These are phyloP conservation scores for Trametes pubescens DNA, from an alignment of 1,284 basidiomycete genomes.

Conservation along the genomic window DNA sequence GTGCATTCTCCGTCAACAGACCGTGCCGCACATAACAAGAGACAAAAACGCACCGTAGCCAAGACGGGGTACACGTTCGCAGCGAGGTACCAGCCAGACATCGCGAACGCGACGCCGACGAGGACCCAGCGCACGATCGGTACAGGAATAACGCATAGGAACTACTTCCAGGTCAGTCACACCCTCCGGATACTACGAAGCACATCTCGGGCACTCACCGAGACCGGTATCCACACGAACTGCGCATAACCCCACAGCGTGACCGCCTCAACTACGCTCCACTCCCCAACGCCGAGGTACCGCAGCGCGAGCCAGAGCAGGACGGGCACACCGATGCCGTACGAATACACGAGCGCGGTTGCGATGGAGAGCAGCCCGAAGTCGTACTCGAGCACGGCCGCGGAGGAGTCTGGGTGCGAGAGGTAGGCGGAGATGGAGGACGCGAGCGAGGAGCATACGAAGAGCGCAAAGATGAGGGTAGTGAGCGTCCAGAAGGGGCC, in stretches of 20 bases:
- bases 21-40: background rate
- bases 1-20: constrained; percentile 9
- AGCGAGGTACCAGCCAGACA: constrained; percentile 86
- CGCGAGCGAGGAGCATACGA: constrained; percentile 90
- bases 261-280: constrained; percentile 83
- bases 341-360: constrained; percentile 84
- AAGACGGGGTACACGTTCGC: constrained; percentile 91
- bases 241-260: constrained; percentile 79
- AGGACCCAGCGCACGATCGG: constrained; percentile 83
- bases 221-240: constrained; percentile 82
- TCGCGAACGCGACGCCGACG: constrained; percentile 71
- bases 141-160: constrained; percentile 85
- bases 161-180: constrained; percentile 47
- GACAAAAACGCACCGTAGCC: constrained; percentile 66
- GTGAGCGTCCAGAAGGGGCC: constrained; percentile 97
- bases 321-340: constrained; percentile 83
- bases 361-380: constrained; percentile 86
- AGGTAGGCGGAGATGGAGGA: constrained; percentile 86
- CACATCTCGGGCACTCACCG: constrained; percentile 55
- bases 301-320: constrained; percentile 82
- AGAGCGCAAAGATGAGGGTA: constrained; percentile 90
- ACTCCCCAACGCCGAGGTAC: constrained; percentile 86
- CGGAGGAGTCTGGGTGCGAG: constrained; percentile 54
- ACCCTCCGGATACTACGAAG: background rate
- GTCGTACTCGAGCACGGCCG: constrained; percentile 70